Evolutionary conservation across 2,329 filamentous ascomycete genomes (phyloP).

Genomic region (Talaromyces sp.): DNA sequence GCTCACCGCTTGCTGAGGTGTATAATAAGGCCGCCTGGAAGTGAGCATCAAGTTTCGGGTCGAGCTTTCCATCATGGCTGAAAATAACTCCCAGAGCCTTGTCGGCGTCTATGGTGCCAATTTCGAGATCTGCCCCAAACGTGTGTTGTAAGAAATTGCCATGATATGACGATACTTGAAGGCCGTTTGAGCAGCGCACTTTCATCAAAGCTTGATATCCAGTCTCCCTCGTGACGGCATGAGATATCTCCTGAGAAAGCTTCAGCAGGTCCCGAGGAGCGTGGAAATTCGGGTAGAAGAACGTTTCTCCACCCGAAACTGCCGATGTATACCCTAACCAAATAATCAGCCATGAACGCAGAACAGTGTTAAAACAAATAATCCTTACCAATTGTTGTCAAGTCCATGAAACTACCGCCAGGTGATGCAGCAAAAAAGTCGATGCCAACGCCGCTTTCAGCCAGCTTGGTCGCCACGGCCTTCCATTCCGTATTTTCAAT

Average conservation of each 20-base stretch:
- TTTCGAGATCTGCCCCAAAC: slow-evolving; percentile 89
- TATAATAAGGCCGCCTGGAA: slow-evolving; percentile 95
- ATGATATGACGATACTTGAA: slow-evolving; percentile 91
- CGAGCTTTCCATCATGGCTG: slow-evolving; percentile 94
- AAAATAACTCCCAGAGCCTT: slow-evolving; percentile 91
- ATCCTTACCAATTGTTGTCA: slow-evolving; percentile 75
- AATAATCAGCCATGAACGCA: neutral
- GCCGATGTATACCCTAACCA: slow-evolving; percentile 70
- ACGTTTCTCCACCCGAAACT: slow-evolving; percentile 89
- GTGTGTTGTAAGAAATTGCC: slow-evolving; percentile 96
- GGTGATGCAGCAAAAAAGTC: slow-evolving; percentile 95
- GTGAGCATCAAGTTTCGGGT: slow-evolving; percentile 91
- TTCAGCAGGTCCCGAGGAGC: slow-evolving; percentile 79
- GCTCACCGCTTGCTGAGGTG: slow-evolving; percentile 83
- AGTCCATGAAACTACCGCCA: slow-evolving; percentile 83
- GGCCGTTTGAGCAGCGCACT: slow-evolving; percentile 91
- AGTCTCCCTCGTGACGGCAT: slow-evolving; percentile 82
- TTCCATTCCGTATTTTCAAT: slow-evolving; percentile 87
- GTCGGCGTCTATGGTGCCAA: slow-evolving; percentile 87
- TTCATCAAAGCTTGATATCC: slow-evolving; percentile 97
- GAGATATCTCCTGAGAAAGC: slow-evolving; percentile 77
- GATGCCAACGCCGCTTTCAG: slow-evolving; percentile 76
- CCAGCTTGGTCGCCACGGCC: slow-evolving; percentile 82
- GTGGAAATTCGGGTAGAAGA: slow-evolving; percentile 96
- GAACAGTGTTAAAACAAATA: slow-evolving; percentile 11